Base-by-base conservation (phyloP, 2,329 filamentous ascomycete genomes). In the Fusarium mexicanum region DNA sequence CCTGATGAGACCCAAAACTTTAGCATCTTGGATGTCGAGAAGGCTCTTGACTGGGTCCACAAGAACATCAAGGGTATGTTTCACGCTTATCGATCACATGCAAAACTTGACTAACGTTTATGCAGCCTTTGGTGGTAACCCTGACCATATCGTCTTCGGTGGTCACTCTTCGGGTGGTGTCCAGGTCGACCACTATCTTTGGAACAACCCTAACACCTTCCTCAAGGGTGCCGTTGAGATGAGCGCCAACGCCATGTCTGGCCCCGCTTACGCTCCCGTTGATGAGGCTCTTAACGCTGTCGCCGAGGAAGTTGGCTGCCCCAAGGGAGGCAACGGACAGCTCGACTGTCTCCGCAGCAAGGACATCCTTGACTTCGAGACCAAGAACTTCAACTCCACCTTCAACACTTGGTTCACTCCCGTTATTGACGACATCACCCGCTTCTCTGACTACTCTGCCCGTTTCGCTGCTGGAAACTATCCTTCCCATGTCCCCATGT, bases 91-190 rank as follows among this genome's bases (percentile, higher is more conserved):
- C 35, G 3, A 11, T 24, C 22, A 18, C 12, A 24, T n/a, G 18
- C 33, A 3, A 16, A 38, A 24, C 37, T 12, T 40, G 6, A 24
- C 71, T 76, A 46, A 76, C 41, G 3, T 33, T 40, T 14, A 11
- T 22, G 2, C 73, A 67, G 85, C 83, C 40, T 86, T 86, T 62
- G 84, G 84, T 5, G 84, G 84, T 31, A 81, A 86, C 68, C 83
- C 84, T 8, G 79, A 85, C 41, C 84, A 84, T 59, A 82, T 86
- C 6, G 83, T 86, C n/a, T 80, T 85, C 10, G 85, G 85, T 53
- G 84, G 84, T 3, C 81, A 84, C 72, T 82, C 81, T 1, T 84
- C 82, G 0, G 83, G 83, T 10, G 70, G 72, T 35, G 81, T 82
- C 14, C 81, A 83, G 24, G 82, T 83, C 38, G 83, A 84, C 37